Base-by-base conservation (phyloP, 371 early-diverging fungal genomes). In the Haplosporangium sp. region DNA sequence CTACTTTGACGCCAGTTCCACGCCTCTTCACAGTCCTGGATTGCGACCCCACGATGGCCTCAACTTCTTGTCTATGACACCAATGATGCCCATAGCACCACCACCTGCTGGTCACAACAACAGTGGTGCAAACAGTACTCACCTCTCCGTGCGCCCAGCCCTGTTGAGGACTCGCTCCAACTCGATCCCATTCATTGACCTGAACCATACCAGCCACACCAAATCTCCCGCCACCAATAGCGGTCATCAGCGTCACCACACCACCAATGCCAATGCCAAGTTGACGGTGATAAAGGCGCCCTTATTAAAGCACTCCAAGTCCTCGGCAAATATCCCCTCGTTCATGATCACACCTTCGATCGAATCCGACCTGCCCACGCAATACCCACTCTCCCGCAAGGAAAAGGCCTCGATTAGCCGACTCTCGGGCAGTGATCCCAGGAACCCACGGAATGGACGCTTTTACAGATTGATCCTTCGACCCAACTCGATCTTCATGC, bases 271-370 rank as follows among this genome's bases (percentile, higher is more conserved):
- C 48, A 62, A 58, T 37, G 11, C 16, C 51, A 66, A 65, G 38
- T 64, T 64, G 20, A 69, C 69, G 4, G 66, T 69, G 0, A 46
- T 75, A 62, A 57, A 58, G 38, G 67, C 71, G 14, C 57, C 77
- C 0, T 37, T 76, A 48, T 41, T 76, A 52, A 70, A 67, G 58
- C 51, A 66, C 38, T 76, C 77, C 36, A 76, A 71, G 46, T 76
- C 77, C 14, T 51, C 71, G 4, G 74, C 74, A 0, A 62, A 76
- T 20, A 69, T 76, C 56, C 77, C 77, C 5, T 70, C 77, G 1
- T 76, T 76, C 57, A 76, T 67, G 77, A 71, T 67, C 56, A 67
- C 77, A 0, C 77, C 77, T 12, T 76, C 77, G 16, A 76, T 71
- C 57, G 60, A 76, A 10, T 62, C 77, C 2, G 71, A 76, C 46